Evolutionary conservation across 352 stramenopile genomes (phyloP).

Genomic region (Phytophthora megakarya): DNA sequence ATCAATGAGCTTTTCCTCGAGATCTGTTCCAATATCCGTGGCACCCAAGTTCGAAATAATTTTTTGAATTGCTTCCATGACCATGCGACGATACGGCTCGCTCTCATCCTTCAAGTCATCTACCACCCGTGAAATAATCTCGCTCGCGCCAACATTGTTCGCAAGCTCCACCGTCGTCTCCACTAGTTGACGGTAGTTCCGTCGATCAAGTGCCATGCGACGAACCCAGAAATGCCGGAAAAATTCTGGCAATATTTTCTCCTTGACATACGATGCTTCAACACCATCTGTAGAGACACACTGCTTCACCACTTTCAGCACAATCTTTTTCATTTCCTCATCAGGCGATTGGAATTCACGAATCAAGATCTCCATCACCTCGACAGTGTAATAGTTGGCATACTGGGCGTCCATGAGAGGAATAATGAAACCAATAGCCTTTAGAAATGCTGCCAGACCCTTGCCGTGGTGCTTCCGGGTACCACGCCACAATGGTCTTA

Average conservation of each 20-base stretch:
- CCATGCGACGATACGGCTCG: slow-evolving; percentile 98
- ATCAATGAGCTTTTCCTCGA: slow-evolving; percentile 99
- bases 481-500: slow-evolving; percentile 97
- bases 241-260: slow-evolving; percentile 98
- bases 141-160: slow-evolving; percentile 99
- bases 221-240: slow-evolving; percentile 99
- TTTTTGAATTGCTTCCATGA: slow-evolving; percentile 99
- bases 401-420: slow-evolving; percentile 99
- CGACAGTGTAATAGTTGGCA: slow-evolving; percentile 98
- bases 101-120: slow-evolving; percentile 99
- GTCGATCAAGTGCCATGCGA: slow-evolving; percentile 96
- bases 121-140: slow-evolving; percentile 97
- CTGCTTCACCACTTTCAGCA: slow-evolving; percentile 97
- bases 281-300: slow-evolving; percentile 99
- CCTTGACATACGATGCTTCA: slow-evolving; percentile 97
- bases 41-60: slow-evolving; percentile 98
- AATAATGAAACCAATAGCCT: slow-evolving; percentile 99
- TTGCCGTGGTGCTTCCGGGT: slow-evolving; percentile 98
- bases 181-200: slow-evolving; percentile 98
- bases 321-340: slow-evolving; percentile 99
- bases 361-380: slow-evolving; percentile 99
- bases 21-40: slow-evolving; percentile 94
- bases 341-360: slow-evolving; percentile 98
- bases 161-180: slow-evolving; percentile 98
- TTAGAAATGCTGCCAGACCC: slow-evolving; percentile 97